Percentiles rank a stretch among this genome's conserved stretches.
These are phyloP conservation scores for Schoenoplectus tabernaemontani DNA, from an alignment of 202 grass and related monocot genomes.

Conservation along the genomic window DNA sequence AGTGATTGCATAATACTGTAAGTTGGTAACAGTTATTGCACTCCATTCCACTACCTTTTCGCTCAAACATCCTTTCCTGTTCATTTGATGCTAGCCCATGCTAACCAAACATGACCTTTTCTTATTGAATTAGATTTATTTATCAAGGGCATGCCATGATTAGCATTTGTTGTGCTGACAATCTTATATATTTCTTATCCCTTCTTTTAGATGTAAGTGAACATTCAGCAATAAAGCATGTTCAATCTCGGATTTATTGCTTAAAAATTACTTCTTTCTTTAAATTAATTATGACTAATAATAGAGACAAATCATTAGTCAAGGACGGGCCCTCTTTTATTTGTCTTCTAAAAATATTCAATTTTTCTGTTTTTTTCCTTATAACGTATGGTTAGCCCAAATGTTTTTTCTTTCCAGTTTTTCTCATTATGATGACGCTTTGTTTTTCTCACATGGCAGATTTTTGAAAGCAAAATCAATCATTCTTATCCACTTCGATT, in stretches of 20 bases:
- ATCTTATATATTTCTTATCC: background rate
- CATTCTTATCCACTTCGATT: conserved; percentile 12
- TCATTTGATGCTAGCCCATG: too few relatives aligned
- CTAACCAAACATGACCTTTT: background rate
- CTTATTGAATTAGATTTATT: background rate
- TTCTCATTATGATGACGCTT: background rate
- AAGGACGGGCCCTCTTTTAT: background rate
- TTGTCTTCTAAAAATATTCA: background rate
- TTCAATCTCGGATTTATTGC: background rate
- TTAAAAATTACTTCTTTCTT: background rate
- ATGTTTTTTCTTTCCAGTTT: background rate
- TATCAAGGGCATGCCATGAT: background rate
- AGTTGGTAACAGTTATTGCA: background rate
- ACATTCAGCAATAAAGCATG: background rate
- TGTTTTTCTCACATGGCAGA: background rate
- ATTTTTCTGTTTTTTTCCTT: background rate
- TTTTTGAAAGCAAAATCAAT: background rate
- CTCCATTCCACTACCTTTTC: background rate
- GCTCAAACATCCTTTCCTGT: background rate
- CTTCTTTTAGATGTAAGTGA: background rate
- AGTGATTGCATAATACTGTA: too few relatives aligned
- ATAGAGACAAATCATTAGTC: background rate
- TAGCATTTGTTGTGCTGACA: background rate
- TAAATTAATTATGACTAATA: background rate
- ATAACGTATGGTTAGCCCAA: background rate